Conservation (phyloP, 1,139 yeast species). For the Blastobotrys serpentis region DNA sequence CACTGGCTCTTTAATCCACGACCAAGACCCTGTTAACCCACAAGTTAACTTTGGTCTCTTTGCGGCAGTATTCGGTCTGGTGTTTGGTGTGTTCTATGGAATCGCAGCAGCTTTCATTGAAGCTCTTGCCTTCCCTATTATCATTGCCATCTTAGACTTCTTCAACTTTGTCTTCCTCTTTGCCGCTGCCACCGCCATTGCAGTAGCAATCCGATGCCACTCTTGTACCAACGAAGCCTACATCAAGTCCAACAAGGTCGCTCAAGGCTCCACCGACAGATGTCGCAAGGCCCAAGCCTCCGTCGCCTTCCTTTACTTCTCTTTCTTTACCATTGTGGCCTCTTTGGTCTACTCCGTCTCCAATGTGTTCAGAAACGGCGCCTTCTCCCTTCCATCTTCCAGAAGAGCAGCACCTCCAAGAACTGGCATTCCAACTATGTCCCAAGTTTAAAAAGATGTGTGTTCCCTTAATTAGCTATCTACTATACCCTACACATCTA, state of each 20-base stretch:
- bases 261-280: constrained; percentile 75
- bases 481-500: too few species aligned
- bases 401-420: constrained; percentile 54
- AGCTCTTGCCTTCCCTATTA: constrained; percentile 82
- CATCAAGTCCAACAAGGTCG: constrained; percentile 60
- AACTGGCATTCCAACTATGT: constrained; percentile 85
- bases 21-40: constrained; percentile 55
- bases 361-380: constrained; percentile 66
- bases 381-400: constrained; percentile 55
- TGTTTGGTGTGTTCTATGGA: constrained; percentile 80
- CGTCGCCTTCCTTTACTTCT: constrained; percentile 85
- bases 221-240: constrained; percentile 72
- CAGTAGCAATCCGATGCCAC: constrained; percentile 83
- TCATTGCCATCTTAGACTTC: constrained; percentile 74
- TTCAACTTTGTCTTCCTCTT: constrained; percentile 88
- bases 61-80: constrained; percentile 79
- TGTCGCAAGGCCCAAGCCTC: constrained; percentile 96
- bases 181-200: constrained; percentile 92
- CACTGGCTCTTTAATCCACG: constrained; percentile 79
- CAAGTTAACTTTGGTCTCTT: constrained; percentile 87
- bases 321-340: constrained; percentile 72
- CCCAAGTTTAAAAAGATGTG: constrained; percentile 74
- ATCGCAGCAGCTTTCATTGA: constrained; percentile 72
- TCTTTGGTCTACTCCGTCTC: constrained; percentile 62
- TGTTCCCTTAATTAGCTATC: too few species aligned